Conservation (phyloP, 768 basidiomycete species). For the Mycena epipterygia region DNA sequence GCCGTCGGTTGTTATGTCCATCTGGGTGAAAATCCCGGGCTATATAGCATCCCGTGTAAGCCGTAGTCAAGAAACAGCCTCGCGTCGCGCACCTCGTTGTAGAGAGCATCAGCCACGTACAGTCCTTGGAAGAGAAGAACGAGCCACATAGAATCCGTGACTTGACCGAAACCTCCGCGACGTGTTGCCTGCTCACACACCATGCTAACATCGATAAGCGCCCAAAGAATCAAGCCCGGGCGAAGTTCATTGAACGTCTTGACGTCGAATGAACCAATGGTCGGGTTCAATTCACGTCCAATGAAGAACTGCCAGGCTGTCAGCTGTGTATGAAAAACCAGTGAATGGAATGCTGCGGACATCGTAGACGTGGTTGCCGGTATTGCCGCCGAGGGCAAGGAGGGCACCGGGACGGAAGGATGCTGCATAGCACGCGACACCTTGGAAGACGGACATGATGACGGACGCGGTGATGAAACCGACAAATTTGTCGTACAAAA, state of each 20-base stretch:
- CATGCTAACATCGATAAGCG: constrained; percentile 90
- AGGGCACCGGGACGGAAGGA: constrained; percentile 81
- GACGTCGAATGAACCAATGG: constrained; percentile 76
- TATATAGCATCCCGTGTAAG: constrained; percentile 54
- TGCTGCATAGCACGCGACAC: constrained; percentile 72
- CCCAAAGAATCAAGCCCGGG: constrained; percentile 94
- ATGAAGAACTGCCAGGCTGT: constrained; percentile 81
- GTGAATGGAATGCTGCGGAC: constrained; percentile 60
- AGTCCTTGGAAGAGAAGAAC: constrained; percentile 87
- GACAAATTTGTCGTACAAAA: constrained; percentile 93
- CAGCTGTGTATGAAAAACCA: neutral
- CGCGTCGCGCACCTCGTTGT: constrained; percentile 79
- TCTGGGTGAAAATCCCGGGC: constrained; percentile 92
- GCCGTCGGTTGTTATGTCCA: constrained; percentile 98
- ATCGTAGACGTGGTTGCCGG: constrained; percentile 90
- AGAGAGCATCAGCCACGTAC: constrained; percentile 90
- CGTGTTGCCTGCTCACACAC: constrained; percentile 91
- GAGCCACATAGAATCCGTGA: constrained; percentile 94
- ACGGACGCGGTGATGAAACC: constrained; percentile 89
- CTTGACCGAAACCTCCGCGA: constrained; percentile 71
- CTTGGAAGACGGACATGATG: constrained; percentile 84
- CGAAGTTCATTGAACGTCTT: constrained; percentile 88
- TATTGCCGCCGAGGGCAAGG: constrained; percentile 94
- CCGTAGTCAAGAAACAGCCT: neutral
- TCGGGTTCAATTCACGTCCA: constrained; percentile 95